Conservation (phyloP, 192 early-diverging fungal genomes). For the Backusella parvicylindrica region DNA sequence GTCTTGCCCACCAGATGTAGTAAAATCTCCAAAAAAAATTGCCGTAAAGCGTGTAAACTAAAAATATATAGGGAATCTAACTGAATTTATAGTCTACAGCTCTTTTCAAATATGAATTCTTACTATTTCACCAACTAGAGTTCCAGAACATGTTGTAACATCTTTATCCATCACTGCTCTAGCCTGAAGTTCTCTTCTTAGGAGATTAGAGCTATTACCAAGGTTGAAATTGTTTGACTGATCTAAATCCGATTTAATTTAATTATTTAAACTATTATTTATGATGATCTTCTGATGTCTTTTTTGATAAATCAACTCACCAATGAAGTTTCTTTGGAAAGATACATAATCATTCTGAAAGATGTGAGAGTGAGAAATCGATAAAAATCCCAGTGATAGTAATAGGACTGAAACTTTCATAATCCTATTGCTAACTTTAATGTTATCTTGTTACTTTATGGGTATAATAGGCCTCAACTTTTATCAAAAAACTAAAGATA, state of each 20-base stretch:
- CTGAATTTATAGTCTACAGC: not conserved
- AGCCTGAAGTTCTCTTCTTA: not conserved
- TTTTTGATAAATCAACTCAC: too few relatives aligned
- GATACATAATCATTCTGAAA: too few relatives aligned
- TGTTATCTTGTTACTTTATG: too few relatives aligned
- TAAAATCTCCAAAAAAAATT: constrained; percentile 13
- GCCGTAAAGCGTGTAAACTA: not conserved
- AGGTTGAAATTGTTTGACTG: not conserved
- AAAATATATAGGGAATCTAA: not conserved
- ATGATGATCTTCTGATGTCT: too few relatives aligned
- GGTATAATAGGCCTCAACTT: too few relatives aligned
- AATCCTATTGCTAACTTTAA: too few relatives aligned
- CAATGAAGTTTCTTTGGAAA: too few relatives aligned
- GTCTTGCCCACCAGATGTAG: not conserved
- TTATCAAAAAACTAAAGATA: too few relatives aligned
- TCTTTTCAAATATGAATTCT: not conserved
- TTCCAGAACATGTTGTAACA: not conserved
- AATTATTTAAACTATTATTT: too few relatives aligned
- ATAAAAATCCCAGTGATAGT: too few relatives aligned
- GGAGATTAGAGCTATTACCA: not conserved
- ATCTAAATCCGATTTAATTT: not conserved
- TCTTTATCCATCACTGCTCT: not conserved
- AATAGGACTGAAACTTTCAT: too few relatives aligned
- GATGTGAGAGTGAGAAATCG: too few relatives aligned
- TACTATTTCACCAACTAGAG: not conserved